Conservation (phyloP, 768 basidiomycete species). For the Lactarius hatsudake region DNA sequence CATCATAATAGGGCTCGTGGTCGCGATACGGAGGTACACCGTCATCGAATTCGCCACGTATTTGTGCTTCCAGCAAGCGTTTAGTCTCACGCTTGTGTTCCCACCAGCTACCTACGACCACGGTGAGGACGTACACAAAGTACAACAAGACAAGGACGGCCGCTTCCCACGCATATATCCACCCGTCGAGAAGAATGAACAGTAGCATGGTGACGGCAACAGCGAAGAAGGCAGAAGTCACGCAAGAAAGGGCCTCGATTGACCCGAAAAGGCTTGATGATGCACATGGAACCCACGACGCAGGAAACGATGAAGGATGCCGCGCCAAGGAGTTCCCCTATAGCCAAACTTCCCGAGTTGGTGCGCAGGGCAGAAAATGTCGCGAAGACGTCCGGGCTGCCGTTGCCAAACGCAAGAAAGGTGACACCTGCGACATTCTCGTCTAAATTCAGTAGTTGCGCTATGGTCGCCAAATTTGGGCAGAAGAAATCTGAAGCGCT, state of each 20-base stretch:
- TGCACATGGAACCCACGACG: slow-evolving; percentile 96
- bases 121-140: slow-evolving; percentile 68
- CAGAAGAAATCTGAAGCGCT: slow-evolving; percentile 97
- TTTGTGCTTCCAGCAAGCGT: slow-evolving; percentile 47
- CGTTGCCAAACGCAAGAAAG: slow-evolving; percentile 95
- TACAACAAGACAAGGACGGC: slow-evolving; percentile 70
- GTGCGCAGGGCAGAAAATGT: slow-evolving; percentile 92
- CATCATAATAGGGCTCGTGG: slow-evolving; percentile 57
- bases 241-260: slow-evolving; percentile 78
- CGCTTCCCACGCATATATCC: slow-evolving; percentile 72
- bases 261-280: slow-evolving; percentile 93
- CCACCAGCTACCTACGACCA: slow-evolving; percentile 80
- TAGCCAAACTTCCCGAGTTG: slow-evolving; percentile 82
- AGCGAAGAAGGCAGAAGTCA: slow-evolving; percentile 95
- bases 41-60: slow-evolving; percentile 57
- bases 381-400: slow-evolving; percentile 93
- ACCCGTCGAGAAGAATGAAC: slow-evolving; percentile 71
- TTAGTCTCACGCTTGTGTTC: slow-evolving; percentile 50
- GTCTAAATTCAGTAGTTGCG: slow-evolving; percentile 79
- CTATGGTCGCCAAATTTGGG: slow-evolving; percentile 89
- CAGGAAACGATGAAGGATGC: slow-evolving; percentile 95
- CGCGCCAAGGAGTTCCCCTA: slow-evolving; percentile 94
- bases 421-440: slow-evolving; percentile 97
- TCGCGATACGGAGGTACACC: slow-evolving; percentile 39
- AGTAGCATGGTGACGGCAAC: slow-evolving; percentile 74